Evolutionary conservation across 2,329 filamentous ascomycete species (phyloP), one percentile per base, ranked within the genome.

Genomic region (Iodosphaeria phyllophila): DNA sequence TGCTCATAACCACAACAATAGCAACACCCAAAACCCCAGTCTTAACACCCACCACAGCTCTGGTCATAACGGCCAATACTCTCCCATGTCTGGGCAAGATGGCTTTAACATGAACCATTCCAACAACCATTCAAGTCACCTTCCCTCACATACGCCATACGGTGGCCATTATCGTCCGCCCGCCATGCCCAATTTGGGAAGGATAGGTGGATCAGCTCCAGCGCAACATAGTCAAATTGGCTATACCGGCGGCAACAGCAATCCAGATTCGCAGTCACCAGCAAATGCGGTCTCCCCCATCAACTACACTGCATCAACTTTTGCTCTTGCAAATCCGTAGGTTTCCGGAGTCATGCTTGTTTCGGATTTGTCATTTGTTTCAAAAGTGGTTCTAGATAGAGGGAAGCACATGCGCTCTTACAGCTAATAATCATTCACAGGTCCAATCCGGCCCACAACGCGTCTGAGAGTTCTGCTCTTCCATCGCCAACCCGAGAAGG

Each of bases 141-240:
- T 27, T 16, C 11, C 17, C 20, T 11, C n/a, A 5, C 25, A 21
- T 22, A 20, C 22, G 15, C 13, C 9, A 16, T 27, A 22, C 16
- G 7, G 16, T 13, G 20, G 19, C 16, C 25, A 27, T 4, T 9
- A 16, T 13, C 19, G 19, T 13, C 25, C 19, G 10, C 13, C 16
- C 25, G 20, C 19, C 25, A 7, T 3, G 19, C 7, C 19, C 17
- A 31, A 31, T 20, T 14, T 39, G 27, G 28, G 32, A 14, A 32
- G 35, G 22, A 32, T 39, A 20, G 36, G 37, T 25, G 32, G 32
- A 8, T 33, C 35, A 9, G 33, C 30, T 10, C 36, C 36, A n/a
- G 31, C 31, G 17, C 37, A 38, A 12, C 34, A 38, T 15, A 36
- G 30, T 14, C 33, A 35, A 23, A 35, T 31, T 22, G 22, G 26